Evolutionary conservation across 106 monocot species (phyloP), one percentile per base, ranked within the genome.

Genomic region (Dendrobium officinale): DNA sequence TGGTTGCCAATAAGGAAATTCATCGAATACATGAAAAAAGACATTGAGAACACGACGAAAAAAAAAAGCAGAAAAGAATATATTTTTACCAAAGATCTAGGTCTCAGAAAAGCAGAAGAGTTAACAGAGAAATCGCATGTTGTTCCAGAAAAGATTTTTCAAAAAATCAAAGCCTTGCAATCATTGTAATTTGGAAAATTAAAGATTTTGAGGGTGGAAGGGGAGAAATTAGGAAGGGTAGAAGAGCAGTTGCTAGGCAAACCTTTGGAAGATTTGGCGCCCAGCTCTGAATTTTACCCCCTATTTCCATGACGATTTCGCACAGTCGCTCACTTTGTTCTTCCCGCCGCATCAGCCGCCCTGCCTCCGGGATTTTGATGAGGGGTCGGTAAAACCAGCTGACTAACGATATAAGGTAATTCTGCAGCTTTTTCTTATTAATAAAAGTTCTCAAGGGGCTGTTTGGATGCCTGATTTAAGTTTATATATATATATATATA

Each of bases 221-320:
- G n/a, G 19, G 61, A 19, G n/a, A 10, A 22, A 61, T 5, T 5
- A 61, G 61, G 19, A 61, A 6, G 61, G 5, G 3, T 20, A n/a
- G n/a, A 61, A 61, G 20, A 13, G 51, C 51, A 51, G 51, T 51
- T 13, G 51, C 13, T 51, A 61, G n/a, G 61, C 19, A 3, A 61
- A 61, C 61, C 61, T 61, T 61, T 5, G 61, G n/a, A 61, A 61
- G n/a, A 61, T n/a, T 22, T 61, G 61, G 61, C n/a, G 61, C 61
- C 61, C 61, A 61, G 61, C 61, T 61, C 61, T 61, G 61, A 22
- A 61, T 22, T 61, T 61, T 61, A 5, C 22, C 8, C n/a, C n/a
- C 61, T 20, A n/a, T 61, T 61, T 61, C 61, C 61, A 61, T 61
- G 9, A 22, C 3, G 61, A 20, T 6, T 6, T 22, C 19, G 8